phyloP scores from a whole-genome alignment of 106 monocot species.

The Phalaenopsis equestris region DNA sequence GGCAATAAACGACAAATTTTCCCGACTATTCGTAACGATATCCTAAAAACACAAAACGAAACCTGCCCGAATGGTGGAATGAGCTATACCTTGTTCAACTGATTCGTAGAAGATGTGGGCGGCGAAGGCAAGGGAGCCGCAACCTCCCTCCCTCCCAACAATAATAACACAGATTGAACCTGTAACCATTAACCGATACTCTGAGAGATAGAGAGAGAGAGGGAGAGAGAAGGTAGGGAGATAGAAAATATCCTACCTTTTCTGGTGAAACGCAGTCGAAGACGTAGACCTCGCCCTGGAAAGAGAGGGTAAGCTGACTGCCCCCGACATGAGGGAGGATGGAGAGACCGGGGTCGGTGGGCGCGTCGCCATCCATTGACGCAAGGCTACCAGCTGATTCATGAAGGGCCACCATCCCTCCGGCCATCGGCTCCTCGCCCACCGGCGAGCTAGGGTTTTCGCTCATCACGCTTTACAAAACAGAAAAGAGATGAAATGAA shows the following conservation, averaged over 20 bases:
- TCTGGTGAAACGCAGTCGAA: constrained; percentile 72
- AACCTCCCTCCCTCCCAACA: constrained; percentile 53
- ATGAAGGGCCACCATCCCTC: constrained; percentile 2
- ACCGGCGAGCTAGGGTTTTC: constrained; percentile 6
- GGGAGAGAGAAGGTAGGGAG: not conserved
- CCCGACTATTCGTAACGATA: not conserved
- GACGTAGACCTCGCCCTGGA: constrained; percentile 79
- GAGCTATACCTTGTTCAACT: constrained; percentile 28
- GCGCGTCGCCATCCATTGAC: constrained; percentile 2
- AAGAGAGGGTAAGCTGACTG: constrained; percentile 72
- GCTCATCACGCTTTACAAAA: not conserved
- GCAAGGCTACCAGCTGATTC: not conserved
- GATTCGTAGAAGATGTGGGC: constrained; percentile 33
- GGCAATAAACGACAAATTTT: not conserved
- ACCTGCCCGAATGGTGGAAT: not conserved
- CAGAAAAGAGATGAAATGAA: not conserved
- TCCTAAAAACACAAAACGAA: not conserved
- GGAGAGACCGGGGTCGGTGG: not conserved
- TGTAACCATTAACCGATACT: not conserved
- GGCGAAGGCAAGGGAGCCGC: constrained; percentile 14
- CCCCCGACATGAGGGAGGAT: constrained; percentile 14
- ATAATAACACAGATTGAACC: constrained; percentile 63
- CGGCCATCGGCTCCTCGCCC: constrained; percentile 1
- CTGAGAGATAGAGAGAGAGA: not conserved
- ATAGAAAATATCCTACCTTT: constrained; percentile 23